Conservation (phyloP, 2,329 filamentous ascomycete genomes). For the Fusarium sp. region DNA sequence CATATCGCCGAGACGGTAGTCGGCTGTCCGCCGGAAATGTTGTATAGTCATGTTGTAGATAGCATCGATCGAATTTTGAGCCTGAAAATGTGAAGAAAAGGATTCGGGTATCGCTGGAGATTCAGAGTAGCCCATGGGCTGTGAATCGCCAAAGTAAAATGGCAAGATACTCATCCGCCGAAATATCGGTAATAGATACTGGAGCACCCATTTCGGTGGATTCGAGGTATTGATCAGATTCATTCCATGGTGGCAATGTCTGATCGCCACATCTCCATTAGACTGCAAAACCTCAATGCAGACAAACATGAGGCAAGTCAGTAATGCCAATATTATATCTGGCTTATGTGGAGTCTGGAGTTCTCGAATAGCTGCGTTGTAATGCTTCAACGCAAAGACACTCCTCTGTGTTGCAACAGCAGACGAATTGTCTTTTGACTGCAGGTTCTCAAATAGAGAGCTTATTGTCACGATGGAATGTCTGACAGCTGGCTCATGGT, state of each 20-base stretch:
- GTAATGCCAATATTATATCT: background rate
- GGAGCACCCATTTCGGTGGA: background rate
- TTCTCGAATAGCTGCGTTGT: constrained; percentile 6
- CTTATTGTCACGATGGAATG: constrained; percentile 23
- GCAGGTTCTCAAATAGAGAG: constrained; percentile 3
- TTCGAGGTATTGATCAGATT: background rate
- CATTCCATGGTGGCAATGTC: constrained; percentile 12
- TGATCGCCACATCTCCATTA: constrained; percentile 11
- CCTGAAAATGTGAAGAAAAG: background rate
- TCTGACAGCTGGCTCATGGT: constrained; percentile 19
- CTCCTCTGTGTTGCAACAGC: background rate
- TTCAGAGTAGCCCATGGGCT: background rate
- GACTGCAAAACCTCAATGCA: constrained; percentile 17
- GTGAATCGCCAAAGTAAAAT: constrained; percentile 19
- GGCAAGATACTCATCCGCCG: constrained; percentile 7
- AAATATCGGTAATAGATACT: constrained; percentile 3
- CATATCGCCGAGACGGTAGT: constrained; percentile 7
- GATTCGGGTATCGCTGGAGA: background rate
- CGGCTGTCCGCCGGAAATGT: background rate
- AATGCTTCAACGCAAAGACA: constrained; percentile 10
- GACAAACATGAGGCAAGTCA: constrained; percentile 16
- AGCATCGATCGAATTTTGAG: background rate
- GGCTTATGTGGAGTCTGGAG: background rate
- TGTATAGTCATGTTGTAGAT: constrained; percentile 16
- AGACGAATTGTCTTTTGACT: background rate